These are phyloP conservation scores for Daldinia vernicosa DNA, from an alignment of 495 filamentous ascomycete genomes.

Conservation along the genomic window DNA sequence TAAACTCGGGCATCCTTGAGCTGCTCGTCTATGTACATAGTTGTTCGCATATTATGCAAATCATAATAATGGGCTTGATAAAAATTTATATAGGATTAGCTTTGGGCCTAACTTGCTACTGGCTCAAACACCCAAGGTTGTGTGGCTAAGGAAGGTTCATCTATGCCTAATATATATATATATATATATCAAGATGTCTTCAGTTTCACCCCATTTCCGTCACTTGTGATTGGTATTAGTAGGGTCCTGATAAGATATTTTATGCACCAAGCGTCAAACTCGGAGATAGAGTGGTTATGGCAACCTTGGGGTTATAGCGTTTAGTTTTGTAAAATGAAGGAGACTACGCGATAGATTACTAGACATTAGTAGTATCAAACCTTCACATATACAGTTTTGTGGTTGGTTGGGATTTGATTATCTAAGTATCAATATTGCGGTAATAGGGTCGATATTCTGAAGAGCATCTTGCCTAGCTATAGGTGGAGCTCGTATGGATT, in stretches of 20 bases:
- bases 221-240: background rate
- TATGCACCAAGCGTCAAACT: background rate
- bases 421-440: background rate
- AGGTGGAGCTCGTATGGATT: background rate
- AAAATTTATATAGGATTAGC: background rate
- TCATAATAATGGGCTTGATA: background rate
- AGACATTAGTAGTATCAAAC: background rate
- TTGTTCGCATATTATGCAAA: background rate
- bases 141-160: background rate
- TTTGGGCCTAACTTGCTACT: background rate
- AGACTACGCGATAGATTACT: background rate
- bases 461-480: background rate
- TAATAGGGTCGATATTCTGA: background rate
- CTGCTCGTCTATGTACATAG: too few species aligned
- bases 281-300: background rate
- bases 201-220: too few species aligned
- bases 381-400: background rate
- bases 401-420: background rate
- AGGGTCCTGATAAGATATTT: background rate
- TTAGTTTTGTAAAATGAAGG: background rate
- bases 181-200: too few species aligned
- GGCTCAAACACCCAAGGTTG: background rate
- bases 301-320: too few species aligned
- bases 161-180: too few species aligned
- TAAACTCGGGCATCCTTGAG: too few species aligned